Base-by-base conservation (phyloP, 2,329 filamentous ascomycete genomes). In the Lojkania enalia region DNA sequence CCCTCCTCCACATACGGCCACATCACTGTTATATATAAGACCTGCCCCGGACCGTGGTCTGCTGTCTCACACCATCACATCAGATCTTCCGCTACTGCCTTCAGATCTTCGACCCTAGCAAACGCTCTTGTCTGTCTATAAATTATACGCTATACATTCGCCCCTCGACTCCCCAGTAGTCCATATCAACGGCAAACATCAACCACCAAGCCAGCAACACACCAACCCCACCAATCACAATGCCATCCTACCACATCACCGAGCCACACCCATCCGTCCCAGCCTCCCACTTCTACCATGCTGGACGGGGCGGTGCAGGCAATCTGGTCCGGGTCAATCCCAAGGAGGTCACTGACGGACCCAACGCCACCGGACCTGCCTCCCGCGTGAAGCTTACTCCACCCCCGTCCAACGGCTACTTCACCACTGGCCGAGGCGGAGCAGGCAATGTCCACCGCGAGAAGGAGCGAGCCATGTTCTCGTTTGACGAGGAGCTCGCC, bases 401-500 rank as follows among this genome's bases (percentile, higher is more conserved):
- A 64, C 76, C 59, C 55, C 74, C 63, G 59, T 61, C 53, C 51
- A 71, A 74, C 32, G 67, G 74, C 47, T 76, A 78, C 71, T 85
- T 85, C 76, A 80, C 83, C 72, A 78, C 78, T 9, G 84, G 84
- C 57, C 82, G 84, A 46, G 84, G 84, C 55, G 84, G 84, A 46
- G 83, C 83, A 2, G 84, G 84, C 60, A 87, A 87, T 72, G 77
- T 82, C 51, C 74, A 78, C 70, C 61, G 72, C 33, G 67, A 75
- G 41, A 65, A 71, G 49, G 78, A 84, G 56, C 75, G 80, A 30
- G 76, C 79, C 59, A 83, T 85, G 64, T 85, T 85, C 75, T 79
- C 77, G 67, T 88, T 88, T 70, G 83, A 86, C 66, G 82, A 85
- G 71, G 82, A 85, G 60, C 75, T 85, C 39, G 76, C 81, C 55